A percentile compares a stretch with the other conserved stretches of the same genome.
Evolutionary conservation across 352 stramenopile genomes (phyloP).

Genomic region (Globisporangium recalcitrans): DNA sequence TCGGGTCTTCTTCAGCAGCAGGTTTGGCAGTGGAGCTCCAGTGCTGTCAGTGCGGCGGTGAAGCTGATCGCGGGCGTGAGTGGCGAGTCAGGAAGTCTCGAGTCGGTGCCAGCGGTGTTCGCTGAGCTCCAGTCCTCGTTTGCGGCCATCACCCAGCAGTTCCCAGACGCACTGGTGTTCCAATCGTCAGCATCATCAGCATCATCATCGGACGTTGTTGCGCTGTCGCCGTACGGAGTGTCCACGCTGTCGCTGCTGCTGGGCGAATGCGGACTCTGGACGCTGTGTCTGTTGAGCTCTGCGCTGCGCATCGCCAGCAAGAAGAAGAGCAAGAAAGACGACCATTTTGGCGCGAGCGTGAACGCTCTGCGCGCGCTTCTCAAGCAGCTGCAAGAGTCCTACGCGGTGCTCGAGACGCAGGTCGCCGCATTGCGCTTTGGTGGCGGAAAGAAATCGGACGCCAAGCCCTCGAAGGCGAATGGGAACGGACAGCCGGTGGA

Average conservation of each 20-base stretch:
- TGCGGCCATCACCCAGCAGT: constrained; percentile 19
- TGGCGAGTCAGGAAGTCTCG: not conserved
- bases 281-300: constrained; percentile 41
- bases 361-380: constrained; percentile 43
- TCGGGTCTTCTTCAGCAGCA: constrained; percentile 21
- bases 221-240: constrained; percentile 47
- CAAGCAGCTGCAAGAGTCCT: constrained; percentile 55
- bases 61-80: constrained; percentile 7
- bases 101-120: constrained; percentile 15
- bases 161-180: constrained; percentile 21
- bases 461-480: not conserved
- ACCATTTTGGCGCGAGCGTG: constrained; percentile 22
- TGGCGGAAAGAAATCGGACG: not conserved
- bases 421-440: constrained; percentile 29
- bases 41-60: constrained; percentile 14
- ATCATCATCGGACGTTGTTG: constrained; percentile 2
- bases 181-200: not conserved
- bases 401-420: constrained; percentile 33
- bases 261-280: constrained; percentile 53
- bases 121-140: constrained; percentile 29
- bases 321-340: constrained; percentile 70
- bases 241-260: constrained; percentile 49
- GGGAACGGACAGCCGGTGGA: constrained; percentile 1
- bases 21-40: constrained; percentile 55
- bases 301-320: constrained; percentile 38